Evolutionary conservation across 23 red algal species (phyloP).

Genomic region (Gracilaria gracilis): DNA sequence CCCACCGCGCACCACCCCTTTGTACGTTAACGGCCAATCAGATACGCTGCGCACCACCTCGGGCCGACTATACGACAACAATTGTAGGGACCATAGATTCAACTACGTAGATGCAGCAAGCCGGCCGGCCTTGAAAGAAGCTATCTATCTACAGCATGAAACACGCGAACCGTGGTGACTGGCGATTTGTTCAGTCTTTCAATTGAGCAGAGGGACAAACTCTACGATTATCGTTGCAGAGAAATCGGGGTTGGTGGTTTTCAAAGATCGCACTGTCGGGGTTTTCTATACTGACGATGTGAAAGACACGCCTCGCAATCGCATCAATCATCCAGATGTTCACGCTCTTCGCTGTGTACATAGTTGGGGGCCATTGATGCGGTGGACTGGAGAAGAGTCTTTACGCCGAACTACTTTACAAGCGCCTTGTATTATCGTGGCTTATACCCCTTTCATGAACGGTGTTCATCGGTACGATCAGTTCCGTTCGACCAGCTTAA

Average conservation of each 20-base stretch:
- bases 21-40: too few relatives aligned
- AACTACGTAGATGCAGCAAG: too few relatives aligned
- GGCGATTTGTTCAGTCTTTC: background rate
- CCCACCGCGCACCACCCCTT: too few relatives aligned
- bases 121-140: too few relatives aligned
- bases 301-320: background rate
- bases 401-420: background rate
- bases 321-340: background rate
- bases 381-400: background rate
- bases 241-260: background rate
- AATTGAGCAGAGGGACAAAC: background rate
- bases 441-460: conserved; percentile 13
- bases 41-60: too few relatives aligned
- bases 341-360: conserved; percentile 1
- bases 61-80: too few relatives aligned
- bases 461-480: conserved; percentile 16
- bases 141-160: too few relatives aligned
- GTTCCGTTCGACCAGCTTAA: conserved; percentile 2
- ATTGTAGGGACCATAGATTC: too few relatives aligned
- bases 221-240: background rate
- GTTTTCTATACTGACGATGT: conserved; percentile 4
- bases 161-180: background rate
- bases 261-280: background rate
- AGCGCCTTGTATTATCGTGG: background rate
- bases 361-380: background rate